phyloP scores from a whole-genome alignment of 257 asterid genomes.

The Jaltomata sinuosa region DNA sequence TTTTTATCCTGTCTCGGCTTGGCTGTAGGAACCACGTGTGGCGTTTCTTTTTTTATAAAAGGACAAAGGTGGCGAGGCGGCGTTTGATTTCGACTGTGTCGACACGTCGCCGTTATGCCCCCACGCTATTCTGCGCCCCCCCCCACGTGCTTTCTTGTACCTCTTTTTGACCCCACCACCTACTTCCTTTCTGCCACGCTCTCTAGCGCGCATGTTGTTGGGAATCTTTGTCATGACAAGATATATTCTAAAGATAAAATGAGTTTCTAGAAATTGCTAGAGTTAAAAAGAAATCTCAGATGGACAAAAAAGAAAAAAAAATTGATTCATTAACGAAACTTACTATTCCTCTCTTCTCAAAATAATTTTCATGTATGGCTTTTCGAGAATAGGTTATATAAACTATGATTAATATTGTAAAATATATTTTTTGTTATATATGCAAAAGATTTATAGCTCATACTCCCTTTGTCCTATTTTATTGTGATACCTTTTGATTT shows the following conservation, averaged over 20 bases:
- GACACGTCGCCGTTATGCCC: conserved; percentile 25
- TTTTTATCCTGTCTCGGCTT: no score
- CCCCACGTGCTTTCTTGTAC: conserved; percentile 19
- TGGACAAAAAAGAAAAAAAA: background rate
- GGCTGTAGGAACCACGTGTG: conserved; percentile 31
- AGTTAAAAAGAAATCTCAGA: background rate
- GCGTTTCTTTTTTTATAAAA: background rate
- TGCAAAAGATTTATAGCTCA: no score
- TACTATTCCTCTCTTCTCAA: no score
- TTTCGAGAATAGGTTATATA: no score
- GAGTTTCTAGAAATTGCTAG: background rate
- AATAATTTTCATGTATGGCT: no score
- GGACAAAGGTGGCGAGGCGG: conserved; percentile 20
- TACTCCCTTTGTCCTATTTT: no score
- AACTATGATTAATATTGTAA: no score
- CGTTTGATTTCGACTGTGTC: conserved; percentile 12
- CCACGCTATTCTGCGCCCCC: conserved; percentile 3
- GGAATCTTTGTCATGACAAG: background rate
- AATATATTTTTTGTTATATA: no score
- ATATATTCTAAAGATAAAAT: background rate
- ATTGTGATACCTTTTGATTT: no score
- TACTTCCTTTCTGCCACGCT: background rate
- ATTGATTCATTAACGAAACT: no score
- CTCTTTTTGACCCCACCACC: background rate
- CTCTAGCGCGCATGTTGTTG: background rate